Conservation (phyloP, 768 basidiomycete species). For the Russula ochroleuca region DNA sequence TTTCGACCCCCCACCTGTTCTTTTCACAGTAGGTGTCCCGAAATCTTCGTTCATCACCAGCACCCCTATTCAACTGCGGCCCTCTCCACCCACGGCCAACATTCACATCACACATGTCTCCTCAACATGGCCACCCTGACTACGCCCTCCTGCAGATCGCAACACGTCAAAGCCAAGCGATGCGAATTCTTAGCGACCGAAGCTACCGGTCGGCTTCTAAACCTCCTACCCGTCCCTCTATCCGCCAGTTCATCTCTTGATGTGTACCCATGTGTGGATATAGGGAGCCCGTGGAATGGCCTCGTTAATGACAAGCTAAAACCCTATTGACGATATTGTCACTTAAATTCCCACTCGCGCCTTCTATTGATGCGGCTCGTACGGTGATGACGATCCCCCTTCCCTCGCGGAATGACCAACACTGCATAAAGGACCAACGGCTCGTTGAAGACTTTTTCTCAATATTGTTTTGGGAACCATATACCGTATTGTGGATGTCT, state of each 20-base stretch:
- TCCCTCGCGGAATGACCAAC: not conserved
- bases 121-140: not conserved
- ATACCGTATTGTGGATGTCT: not conserved
- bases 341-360: not conserved
- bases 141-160: not conserved
- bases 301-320: not conserved
- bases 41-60: not conserved
- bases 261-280: not conserved
- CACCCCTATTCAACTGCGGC: not conserved
- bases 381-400: not conserved
- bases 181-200: not conserved
- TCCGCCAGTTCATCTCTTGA: not conserved
- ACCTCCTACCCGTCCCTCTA: not conserved
- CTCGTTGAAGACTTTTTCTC: not conserved
- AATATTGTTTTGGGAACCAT: not conserved
- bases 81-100: not conserved
- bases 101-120: not conserved
- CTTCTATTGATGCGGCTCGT: constrained; percentile 7
- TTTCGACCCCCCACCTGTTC: not conserved
- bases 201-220: not conserved
- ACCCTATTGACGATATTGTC: not conserved
- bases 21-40: not conserved
- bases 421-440: not conserved
- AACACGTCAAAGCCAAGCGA: not conserved
- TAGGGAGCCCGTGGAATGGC: not conserved